These are phyloP conservation scores for Metschnikowia kunwiensis DNA, from an alignment of 805 yeast species.

Conservation along the genomic window DNA sequence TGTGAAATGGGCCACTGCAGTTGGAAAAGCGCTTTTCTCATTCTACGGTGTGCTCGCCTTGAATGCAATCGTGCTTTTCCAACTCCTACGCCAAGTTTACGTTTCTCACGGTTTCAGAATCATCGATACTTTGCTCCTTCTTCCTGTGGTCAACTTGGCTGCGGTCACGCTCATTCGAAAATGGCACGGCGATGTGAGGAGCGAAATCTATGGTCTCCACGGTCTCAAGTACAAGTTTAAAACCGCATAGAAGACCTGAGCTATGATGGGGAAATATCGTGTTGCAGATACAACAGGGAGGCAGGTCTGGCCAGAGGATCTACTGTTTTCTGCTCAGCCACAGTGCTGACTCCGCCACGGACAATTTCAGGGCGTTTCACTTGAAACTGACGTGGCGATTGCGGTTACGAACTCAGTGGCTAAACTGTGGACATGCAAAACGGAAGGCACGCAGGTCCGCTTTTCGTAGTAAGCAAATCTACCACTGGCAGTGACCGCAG, in stretches of 20 bases:
- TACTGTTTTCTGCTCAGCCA: too few species aligned
- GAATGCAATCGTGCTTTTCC: slow-evolving; percentile 17
- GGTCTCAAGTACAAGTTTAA: slow-evolving; percentile 24
- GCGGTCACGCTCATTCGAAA: slow-evolving; percentile 15
- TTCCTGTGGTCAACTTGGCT: slow-evolving; percentile 20
- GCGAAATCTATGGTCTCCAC: slow-evolving; percentile 16
- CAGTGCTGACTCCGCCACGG: too few species aligned
- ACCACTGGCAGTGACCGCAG: too few species aligned
- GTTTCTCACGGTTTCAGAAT: neutral
- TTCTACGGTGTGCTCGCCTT: slow-evolving; percentile 9
- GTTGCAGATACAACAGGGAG: too few species aligned
- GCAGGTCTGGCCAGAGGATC: too few species aligned
- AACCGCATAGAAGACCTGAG: slow-evolving; percentile 13
- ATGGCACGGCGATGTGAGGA: slow-evolving; percentile 14
- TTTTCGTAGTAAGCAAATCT: too few species aligned
- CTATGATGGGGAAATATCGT: too few species aligned
- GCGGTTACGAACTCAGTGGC: too few species aligned
- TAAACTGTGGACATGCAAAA: too few species aligned
- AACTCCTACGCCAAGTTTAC: slow-evolving; percentile 11
- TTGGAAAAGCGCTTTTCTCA: neutral
- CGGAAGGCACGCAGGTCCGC: too few species aligned
- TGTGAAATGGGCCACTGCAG: neutral
- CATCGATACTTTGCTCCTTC: slow-evolving; percentile 12
- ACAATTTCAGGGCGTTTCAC: too few species aligned
- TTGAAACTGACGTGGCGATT: too few species aligned